Evolutionary conservation across 148 eudicot genomes (phyloP).

Genomic region (Linanthus parryae): DNA sequence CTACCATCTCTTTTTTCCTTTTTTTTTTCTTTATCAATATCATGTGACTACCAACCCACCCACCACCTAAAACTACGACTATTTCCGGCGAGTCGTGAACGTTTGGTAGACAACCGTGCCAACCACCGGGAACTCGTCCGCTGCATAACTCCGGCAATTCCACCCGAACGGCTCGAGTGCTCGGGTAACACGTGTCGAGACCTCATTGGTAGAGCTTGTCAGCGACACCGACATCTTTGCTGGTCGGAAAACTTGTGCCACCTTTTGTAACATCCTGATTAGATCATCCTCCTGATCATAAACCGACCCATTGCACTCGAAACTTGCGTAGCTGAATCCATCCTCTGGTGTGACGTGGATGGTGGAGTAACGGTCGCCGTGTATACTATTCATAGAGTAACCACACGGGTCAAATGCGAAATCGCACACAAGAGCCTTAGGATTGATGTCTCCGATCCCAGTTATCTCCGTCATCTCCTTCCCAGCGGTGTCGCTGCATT

Average conservation of each 20-base stretch:
- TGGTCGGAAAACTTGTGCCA: slow-evolving; percentile 49
- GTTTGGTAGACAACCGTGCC: slow-evolving; percentile 46
- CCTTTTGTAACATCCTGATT: slow-evolving; percentile 28
- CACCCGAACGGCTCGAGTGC: slow-evolving; percentile 41
- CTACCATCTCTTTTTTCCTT: background rate
- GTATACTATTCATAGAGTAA: slow-evolving; percentile 64
- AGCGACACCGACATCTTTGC: slow-evolving; percentile 40
- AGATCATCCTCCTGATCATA: slow-evolving; percentile 21
- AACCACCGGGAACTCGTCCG: slow-evolving; percentile 41
- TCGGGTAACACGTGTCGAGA: slow-evolving; percentile 24
- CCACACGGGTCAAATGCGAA: slow-evolving; percentile 73
- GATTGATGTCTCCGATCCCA: slow-evolving; percentile 37
- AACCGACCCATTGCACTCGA: slow-evolving; percentile 38
- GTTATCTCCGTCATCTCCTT: slow-evolving; percentile 50
- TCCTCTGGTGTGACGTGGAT: slow-evolving; percentile 71
- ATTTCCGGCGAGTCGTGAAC: slow-evolving; percentile 40
- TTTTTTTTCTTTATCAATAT: background rate
- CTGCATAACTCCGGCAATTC: slow-evolving; percentile 37
- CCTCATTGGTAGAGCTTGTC: slow-evolving; percentile 21
- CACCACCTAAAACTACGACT: background rate
- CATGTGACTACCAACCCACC: slow-evolving; percentile 9
- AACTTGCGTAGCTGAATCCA: slow-evolving; percentile 66
- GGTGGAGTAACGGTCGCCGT: slow-evolving; percentile 43
- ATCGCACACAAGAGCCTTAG: slow-evolving; percentile 44
- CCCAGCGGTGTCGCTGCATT: slow-evolving; percentile 39